Conservation (phyloP, 2,329 filamentous ascomycete species). For the Trichoderma sp. region DNA sequence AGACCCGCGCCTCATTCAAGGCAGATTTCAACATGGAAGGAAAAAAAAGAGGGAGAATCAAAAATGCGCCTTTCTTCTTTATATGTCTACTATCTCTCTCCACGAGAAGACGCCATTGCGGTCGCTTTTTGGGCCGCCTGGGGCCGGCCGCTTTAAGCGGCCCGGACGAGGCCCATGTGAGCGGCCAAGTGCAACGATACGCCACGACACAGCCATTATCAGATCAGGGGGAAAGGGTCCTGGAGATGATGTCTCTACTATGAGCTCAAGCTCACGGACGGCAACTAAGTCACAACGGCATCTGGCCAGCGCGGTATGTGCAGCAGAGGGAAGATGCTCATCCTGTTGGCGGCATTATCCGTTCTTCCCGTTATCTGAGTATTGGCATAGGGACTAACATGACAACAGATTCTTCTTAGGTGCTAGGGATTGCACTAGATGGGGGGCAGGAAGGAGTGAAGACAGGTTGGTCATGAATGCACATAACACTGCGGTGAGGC, state of each 20-base stretch:
- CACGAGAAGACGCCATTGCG: not conserved
- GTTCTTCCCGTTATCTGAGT: slow-evolving; percentile 11
- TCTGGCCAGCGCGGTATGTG: not conserved
- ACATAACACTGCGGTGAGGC: slow-evolving; percentile 6
- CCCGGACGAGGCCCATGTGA: not conserved
- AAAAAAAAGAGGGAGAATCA: not conserved
- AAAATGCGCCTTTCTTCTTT: slow-evolving; percentile 6
- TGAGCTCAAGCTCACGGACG: not conserved
- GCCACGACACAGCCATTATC: slow-evolving; percentile 16
- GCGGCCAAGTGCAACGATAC: slow-evolving; percentile 21
- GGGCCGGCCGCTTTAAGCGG: slow-evolving; percentile 6
- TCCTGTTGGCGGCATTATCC: slow-evolving; percentile 25
- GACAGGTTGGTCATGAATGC: not conserved
- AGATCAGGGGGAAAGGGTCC: not conserved
- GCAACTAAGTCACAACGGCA: slow-evolving; percentile 9
- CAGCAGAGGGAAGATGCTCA: not conserved
- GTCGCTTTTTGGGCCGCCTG: slow-evolving; percentile 7
- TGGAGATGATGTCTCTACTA: not conserved
- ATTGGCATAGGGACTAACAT: slow-evolving; percentile 23
- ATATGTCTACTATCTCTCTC: not conserved
- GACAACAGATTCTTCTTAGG: not conserved
- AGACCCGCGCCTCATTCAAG: slow-evolving; percentile 16
- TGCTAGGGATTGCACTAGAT: not conserved
- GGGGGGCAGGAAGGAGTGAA: not conserved
- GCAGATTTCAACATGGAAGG: not conserved